Evolutionary conservation across 306 rosid species (phyloP).

Genomic region (Chamaecrista fasciculata): DNA sequence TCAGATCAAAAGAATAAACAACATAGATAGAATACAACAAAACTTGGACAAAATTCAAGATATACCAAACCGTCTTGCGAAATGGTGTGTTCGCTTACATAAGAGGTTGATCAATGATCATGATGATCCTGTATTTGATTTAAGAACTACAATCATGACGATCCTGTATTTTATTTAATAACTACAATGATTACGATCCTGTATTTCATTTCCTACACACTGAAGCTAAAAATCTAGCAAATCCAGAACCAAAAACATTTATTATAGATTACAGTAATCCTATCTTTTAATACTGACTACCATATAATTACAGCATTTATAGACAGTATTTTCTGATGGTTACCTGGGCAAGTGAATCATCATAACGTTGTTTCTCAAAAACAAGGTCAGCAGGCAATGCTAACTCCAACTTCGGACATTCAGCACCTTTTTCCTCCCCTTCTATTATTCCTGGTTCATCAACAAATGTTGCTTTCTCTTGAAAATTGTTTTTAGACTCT

Average conservation of each 20-base stretch:
- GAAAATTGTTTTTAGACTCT: conserved; percentile 27
- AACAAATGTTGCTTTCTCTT: conserved; percentile 26
- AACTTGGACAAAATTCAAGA: conserved; percentile 4
- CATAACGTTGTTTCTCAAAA: conserved; percentile 31
- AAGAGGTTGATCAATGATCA: conserved; percentile 31
- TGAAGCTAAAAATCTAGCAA: conserved; percentile 33
- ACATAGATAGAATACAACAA: conserved; percentile 17
- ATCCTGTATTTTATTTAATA: conserved; percentile 31
- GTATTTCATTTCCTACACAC: conserved; percentile 31
- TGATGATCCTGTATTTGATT: too few relatives aligned
- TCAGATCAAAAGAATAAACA: conserved; percentile 12
- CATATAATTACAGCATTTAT: not conserved
- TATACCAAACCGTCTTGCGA: conserved; percentile 42
- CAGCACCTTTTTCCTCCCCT: conserved; percentile 31
- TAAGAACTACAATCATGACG: conserved; percentile 25
- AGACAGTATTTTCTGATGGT: conserved; percentile 12
- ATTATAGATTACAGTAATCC: not conserved
- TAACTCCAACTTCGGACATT: conserved; percentile 25
- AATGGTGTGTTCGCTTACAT: conserved; percentile 33
- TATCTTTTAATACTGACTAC: conserved; percentile 8
- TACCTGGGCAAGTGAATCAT: conserved; percentile 49
- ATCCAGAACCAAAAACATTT: not conserved
- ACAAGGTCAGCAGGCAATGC: conserved; percentile 11
- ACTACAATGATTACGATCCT: conserved; percentile 27
- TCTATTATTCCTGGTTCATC: conserved; percentile 20